Evolutionary conservation across 495 filamentous ascomycete species (phyloP).

Genomic region (Xylaria bambusicola): DNA sequence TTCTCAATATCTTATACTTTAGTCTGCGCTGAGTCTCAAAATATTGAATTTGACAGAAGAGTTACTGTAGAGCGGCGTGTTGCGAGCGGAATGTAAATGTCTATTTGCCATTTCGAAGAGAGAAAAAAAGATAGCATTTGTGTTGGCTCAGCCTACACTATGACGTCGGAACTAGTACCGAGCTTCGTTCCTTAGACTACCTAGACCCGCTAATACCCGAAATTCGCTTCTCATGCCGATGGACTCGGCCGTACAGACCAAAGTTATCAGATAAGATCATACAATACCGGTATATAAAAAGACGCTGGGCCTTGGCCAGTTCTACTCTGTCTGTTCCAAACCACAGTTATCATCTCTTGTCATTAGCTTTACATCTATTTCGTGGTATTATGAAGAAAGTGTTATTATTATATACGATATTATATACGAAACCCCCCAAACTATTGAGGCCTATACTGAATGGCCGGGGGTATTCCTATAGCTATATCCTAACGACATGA

Average conservation of each 20-base stretch:
- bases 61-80: too few species aligned
- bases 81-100: too few species aligned
- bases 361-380: too few species aligned
- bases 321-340: neutral
- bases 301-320: too few species aligned
- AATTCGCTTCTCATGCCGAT: neutral
- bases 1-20: too few species aligned
- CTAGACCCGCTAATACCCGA: slow-evolving; percentile 16
- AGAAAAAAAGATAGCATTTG: neutral
- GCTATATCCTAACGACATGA: neutral
- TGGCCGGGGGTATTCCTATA: neutral
- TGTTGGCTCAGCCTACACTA: slow-evolving; percentile 16
- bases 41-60: too few species aligned
- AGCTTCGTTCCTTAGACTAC: neutral
- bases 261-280: neutral
- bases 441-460: neutral
- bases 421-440: slow-evolving; percentile 20
- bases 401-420: too few species aligned
- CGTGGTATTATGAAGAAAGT: neutral
- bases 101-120: neutral
- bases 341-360: neutral
- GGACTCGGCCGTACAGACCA: neutral
- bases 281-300: too few species aligned
- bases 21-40: too few species aligned
- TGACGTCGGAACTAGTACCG: slow-evolving; percentile 12